Base-by-base conservation (phyloP, 768 basidiomycete genomes). In the Glaciozyma antarctica region DNA sequence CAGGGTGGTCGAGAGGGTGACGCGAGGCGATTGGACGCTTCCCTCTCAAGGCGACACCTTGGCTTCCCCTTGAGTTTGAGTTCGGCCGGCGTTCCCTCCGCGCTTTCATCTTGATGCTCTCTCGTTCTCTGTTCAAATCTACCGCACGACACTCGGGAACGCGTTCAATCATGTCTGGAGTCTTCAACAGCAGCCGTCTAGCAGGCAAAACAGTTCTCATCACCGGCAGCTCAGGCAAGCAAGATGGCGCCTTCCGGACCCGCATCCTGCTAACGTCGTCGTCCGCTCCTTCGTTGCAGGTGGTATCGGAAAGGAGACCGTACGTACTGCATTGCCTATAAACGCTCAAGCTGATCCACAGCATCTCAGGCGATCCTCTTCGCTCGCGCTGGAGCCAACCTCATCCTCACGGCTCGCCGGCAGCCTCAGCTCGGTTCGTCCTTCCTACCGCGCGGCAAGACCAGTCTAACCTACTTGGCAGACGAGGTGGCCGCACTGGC, bases 401-500 rank as follows among this genome's bases (percentile, higher is more conserved):
- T 71, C 15, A 64, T 71, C 62, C 32, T 71, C 22, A 71, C 70
- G 16, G 70, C 70, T 3, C 70, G 70, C 26, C 64, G 67, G 22
- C 67, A 71, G 28, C 41, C 61, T 1, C 62, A 65, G 24, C 70
- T 71, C 58, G 66, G 67, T 51, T 41, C 38, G 38, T 41, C 38
- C 38, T 2, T 41, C 38, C 7, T 41, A 10, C 13, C 38, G 12
- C 38, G 7, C 6, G 38, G 13, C 7, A 15, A 41, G 13, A 41
- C 38, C 2, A 10, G 6, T 2, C 12, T 41, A 41, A 41, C 38
- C 38, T 2, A 15, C 6, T 41, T 15, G 38, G 13, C 13, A 41
- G 47, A 67, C 30, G 66, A 58, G 16, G 61, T 56, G 0, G 47
- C 47, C 4, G 60, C 53, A 0, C 63, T 61, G 9, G 45, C 45